Conservation (phyloP, 2,329 filamentous ascomycete genomes). For the Cercospora beticola region DNA sequence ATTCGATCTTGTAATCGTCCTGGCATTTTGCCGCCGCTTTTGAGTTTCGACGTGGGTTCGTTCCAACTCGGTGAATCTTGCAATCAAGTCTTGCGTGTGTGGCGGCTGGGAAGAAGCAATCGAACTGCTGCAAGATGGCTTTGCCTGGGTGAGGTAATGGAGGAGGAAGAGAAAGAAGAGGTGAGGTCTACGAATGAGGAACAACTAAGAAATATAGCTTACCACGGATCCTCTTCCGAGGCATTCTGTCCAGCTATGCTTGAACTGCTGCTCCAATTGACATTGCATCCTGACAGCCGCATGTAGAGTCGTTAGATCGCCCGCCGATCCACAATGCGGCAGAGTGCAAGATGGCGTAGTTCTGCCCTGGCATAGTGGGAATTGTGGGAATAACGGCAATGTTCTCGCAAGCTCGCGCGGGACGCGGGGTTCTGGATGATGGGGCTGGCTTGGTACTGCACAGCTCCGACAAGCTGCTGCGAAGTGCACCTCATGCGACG, state of each 20-base stretch:
- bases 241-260: neutral
- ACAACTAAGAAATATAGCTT: neutral
- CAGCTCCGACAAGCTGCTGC: neutral
- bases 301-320: neutral
- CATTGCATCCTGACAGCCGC: neutral
- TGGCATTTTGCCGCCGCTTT: slow-evolving; percentile 17
- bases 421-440: neutral
- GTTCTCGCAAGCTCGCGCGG: neutral
- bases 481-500: neutral
- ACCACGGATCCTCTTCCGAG: neutral
- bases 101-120: neutral
- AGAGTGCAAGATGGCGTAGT: neutral
- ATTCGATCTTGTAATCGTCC: slow-evolving; percentile 30
- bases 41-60: neutral
- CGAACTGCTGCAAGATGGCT: neutral
- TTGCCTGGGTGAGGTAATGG: neutral
- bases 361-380: neutral
- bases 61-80: neutral
- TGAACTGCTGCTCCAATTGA: neutral
- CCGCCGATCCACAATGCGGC: neutral
- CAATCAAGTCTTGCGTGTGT: neutral
- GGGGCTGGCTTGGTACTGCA: neutral
- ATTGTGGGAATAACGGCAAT: neutral
- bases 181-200: neutral
- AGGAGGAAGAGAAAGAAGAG: neutral